Evolutionary conservation across 2,329 filamentous ascomycete species (phyloP), one percentile per base, ranked within the genome.

Genomic region (Aureobasidium sp.): DNA sequence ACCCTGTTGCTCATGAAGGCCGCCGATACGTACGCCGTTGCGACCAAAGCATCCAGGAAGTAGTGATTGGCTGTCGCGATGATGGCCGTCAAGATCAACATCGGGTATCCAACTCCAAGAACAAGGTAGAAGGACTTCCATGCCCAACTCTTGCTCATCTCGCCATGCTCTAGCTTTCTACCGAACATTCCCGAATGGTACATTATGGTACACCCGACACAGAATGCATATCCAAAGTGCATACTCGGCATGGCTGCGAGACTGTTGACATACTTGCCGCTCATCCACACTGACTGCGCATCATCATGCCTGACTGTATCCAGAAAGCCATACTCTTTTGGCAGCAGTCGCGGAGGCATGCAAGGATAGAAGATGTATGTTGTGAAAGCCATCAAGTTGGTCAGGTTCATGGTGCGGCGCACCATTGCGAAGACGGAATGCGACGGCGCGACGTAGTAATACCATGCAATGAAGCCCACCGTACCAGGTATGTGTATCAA

Each of bases 401-500:
- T 80, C 27, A 83, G 72, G 6, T 76, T 78, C 69, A 79, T 74
- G 37, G 77, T 78, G 15, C 77, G 75, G 61, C 77, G 76, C 49
- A 72, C 76, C 41, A 72, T 67, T 44, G 77, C 72, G 64, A 78
- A 79, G 25, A 74, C 75, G 34, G 73, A 68, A 68, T 79, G 77
- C 1, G 74, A 79, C 4, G 80, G 79, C 3, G 83, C 82, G 45
- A 80, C 78, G 69, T 82, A 83, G 71, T 86, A 86, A 71, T 84
- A 86, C 79, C 82, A 86, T 47, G 80, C 83, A 58, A 86, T 81
- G 70, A 86, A 86, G 61, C 80, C 80, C 62, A 85, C 81, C 47
- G 81, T 84, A 21, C 82, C 83, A 3, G 83, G 83, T 59, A 85
- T 85, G 66, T 85, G 83, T 37, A 85, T 82, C 13, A 85, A 69